Conservation (phyloP, 129 eudicot genomes). For the Tanacetum coccineum region DNA sequence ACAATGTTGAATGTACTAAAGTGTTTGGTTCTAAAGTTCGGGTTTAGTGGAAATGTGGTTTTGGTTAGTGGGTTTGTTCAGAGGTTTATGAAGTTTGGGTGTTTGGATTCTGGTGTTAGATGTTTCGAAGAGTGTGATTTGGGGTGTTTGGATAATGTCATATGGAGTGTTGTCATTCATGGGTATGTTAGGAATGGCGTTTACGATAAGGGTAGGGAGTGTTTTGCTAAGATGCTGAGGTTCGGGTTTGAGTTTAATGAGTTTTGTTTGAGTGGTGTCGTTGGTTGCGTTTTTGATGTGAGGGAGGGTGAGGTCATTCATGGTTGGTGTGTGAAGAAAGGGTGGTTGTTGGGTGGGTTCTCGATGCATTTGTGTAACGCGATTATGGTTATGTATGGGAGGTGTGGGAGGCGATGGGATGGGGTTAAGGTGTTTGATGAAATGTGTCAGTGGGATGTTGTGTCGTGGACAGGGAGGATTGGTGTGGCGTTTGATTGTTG, state of each 20-base stretch:
- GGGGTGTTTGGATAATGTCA: constrained; percentile 36
- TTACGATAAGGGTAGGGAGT: too few relatives aligned
- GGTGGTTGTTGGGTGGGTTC: constrained; percentile 38
- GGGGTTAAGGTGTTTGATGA: constrained; percentile 53
- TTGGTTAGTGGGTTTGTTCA: constrained; percentile 46
- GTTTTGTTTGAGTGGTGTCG: constrained; percentile 37
- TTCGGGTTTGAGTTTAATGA: constrained; percentile 43
- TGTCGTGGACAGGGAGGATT: too few relatives aligned
- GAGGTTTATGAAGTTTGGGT: constrained; percentile 32
- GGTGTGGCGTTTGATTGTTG: constrained; percentile 38
- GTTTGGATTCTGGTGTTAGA: constrained; percentile 30
- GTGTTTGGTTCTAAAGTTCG: constrained; percentile 27
- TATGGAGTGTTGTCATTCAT: constrained; percentile 51
- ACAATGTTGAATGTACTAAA: constrained; percentile 24
- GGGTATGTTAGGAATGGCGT: too few relatives aligned
- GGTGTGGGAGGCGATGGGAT: constrained; percentile 31
- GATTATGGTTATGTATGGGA: constrained; percentile 42
- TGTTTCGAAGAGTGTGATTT: constrained; percentile 42
- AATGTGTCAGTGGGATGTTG: constrained; percentile 40
- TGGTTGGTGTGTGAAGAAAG: too few relatives aligned
- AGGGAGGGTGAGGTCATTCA: too few relatives aligned
- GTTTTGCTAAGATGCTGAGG: constrained; percentile 33
- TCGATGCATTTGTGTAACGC: constrained; percentile 45
- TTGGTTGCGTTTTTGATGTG: too few relatives aligned
- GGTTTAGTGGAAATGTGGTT: constrained; percentile 33